phyloP scores from a whole-genome alignment of 2,329 filamentous ascomycete genomes.

The Epichloe sibirici region DNA sequence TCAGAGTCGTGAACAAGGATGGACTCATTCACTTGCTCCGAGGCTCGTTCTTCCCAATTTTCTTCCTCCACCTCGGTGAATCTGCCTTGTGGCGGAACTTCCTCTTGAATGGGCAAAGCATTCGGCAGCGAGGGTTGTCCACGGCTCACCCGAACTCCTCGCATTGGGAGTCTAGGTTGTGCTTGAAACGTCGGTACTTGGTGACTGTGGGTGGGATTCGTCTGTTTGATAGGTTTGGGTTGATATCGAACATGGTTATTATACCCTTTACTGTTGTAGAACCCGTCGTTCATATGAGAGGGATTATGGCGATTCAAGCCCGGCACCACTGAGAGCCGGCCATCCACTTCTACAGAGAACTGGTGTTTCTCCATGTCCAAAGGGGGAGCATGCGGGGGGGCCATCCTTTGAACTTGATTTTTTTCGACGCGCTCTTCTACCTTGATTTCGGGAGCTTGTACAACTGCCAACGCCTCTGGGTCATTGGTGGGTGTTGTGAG shows the following conservation, averaged over 20 bases:
- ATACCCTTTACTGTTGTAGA: slow-evolving; percentile 14
- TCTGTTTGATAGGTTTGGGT: slow-evolving; percentile 9
- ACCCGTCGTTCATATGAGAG: slow-evolving; percentile 21
- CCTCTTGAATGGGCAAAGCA: slow-evolving; percentile 1
- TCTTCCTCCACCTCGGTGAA: slow-evolving; percentile 9
- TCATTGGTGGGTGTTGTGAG: slow-evolving; percentile 25
- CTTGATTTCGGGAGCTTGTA: slow-evolving; percentile 6
- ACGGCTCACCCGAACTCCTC: slow-evolving; percentile 14
- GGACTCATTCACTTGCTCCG: slow-evolving; percentile 10
- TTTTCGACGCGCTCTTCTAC: neutral
- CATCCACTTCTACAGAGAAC: slow-evolving; percentile 3
- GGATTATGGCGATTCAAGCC: slow-evolving; percentile 14
- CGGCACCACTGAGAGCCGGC: slow-evolving; percentile 20
- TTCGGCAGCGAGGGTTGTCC: neutral
- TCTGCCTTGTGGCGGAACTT: neutral
- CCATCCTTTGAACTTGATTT: neutral
- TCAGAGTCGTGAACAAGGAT: slow-evolving; percentile 12
- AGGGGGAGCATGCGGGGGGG: neutral
- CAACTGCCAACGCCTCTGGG: slow-evolving; percentile 6
- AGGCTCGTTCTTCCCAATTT: slow-evolving; percentile 11
- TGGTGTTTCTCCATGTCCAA: slow-evolving; percentile 1
- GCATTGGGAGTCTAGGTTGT: slow-evolving; percentile 26
- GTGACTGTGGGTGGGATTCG: slow-evolving; percentile 10
- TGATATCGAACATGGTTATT: slow-evolving; percentile 10
- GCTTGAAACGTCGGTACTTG: slow-evolving; percentile 10